These are phyloP conservation scores for Ligustrum vulgare DNA, from an alignment of 257 asterid genomes.

Conservation along the genomic window DNA sequence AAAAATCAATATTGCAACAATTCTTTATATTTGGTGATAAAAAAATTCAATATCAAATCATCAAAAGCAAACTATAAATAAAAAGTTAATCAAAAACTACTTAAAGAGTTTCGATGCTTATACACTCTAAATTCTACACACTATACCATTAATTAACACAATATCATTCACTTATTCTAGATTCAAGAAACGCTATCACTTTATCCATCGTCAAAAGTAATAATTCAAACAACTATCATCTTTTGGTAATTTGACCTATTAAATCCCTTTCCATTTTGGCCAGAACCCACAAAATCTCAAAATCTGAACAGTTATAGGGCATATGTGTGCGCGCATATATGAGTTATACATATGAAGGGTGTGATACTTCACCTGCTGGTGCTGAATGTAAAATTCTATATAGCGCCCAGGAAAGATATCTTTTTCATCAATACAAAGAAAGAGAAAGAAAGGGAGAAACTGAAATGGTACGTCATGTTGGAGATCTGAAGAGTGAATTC, in stretches of 20 bases:
- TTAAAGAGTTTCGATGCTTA: conserved; percentile 26
- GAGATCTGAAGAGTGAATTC: too few relatives aligned
- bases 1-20: neutral
- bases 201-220: conserved; percentile 1
- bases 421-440: neutral
- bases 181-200: conserved; percentile 31
- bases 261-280: neutral
- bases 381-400: conserved; percentile 1
- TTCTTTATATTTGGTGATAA: conserved; percentile 5
- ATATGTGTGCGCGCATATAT: too few relatives aligned
- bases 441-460: too few relatives aligned
- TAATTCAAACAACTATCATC: neutral
- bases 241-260: neutral
- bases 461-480: too few relatives aligned
- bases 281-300: conserved; percentile 17
- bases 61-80: conserved; percentile 1
- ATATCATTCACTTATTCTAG: too few relatives aligned
- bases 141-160: too few relatives aligned
- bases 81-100: conserved; percentile 22
- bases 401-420: neutral
- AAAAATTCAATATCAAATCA: conserved; percentile 8
- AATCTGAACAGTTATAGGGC: neutral
- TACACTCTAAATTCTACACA: conserved; percentile 6
- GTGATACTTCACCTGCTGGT: conserved; percentile 22
- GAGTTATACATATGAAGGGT: neutral